Evolutionary conservation across 2,329 filamentous ascomycete species (phyloP).

Genomic region (Exophiala dermatitidis): DNA sequence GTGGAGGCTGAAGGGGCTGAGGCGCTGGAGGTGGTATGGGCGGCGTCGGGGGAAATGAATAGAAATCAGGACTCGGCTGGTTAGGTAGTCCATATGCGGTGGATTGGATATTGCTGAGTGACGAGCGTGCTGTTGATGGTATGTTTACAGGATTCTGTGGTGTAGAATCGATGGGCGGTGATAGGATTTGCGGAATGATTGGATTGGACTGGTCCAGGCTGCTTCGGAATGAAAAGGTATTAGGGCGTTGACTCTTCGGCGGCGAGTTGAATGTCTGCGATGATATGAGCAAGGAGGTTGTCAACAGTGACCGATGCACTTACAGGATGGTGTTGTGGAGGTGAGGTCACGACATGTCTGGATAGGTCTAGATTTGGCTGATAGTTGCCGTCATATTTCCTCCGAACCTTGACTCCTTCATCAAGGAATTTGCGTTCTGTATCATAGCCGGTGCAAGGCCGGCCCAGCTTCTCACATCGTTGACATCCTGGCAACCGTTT

Average conservation of each 20-base stretch:
- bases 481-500: slow-evolving; percentile 36
- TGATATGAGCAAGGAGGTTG: neutral
- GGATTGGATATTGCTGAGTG: slow-evolving; percentile 11
- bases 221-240: neutral
- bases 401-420: slow-evolving; percentile 37
- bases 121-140: neutral
- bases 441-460: slow-evolving; percentile 39
- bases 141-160: neutral
- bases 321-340: neutral
- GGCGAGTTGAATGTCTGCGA: neutral
- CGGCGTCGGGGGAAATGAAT: slow-evolving; percentile 2
- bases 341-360: slow-evolving; percentile 1
- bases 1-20: neutral
- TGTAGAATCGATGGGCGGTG: slow-evolving; percentile 6
- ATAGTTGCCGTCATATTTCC: slow-evolving; percentile 24
- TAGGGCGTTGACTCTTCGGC: neutral
- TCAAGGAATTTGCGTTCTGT: slow-evolving; percentile 40
- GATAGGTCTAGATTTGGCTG: slow-evolving; percentile 9
- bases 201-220: neutral
- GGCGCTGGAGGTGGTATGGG: slow-evolving; percentile 1
- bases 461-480: slow-evolving; percentile 34
- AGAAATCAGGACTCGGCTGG: slow-evolving; percentile 6
- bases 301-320: neutral
- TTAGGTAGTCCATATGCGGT: slow-evolving; percentile 10
- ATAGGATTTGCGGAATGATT: slow-evolving; percentile 8